Percentiles rank a stretch among this genome's conserved stretches.
These are phyloP conservation scores for Pseudogymnoascus sp. DNA, from an alignment of 2,329 filamentous ascomycete species.

Conservation along the genomic window DNA sequence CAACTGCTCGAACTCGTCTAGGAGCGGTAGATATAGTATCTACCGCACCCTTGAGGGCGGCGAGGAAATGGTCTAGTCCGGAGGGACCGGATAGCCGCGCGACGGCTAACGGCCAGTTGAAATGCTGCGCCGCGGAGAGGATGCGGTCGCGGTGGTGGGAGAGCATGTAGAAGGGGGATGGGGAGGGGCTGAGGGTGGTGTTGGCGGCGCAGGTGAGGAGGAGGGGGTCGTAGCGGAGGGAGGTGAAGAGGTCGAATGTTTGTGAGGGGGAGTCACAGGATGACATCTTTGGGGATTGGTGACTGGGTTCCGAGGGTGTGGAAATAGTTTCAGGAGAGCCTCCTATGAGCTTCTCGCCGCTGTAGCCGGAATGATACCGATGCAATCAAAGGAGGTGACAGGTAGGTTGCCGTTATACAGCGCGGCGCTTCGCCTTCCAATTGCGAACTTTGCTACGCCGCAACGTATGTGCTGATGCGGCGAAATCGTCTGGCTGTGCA, in stretches of 20 bases:
- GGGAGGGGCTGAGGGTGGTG: slow-evolving; percentile 23
- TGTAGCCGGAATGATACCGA: neutral
- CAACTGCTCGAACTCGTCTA: slow-evolving; percentile 49
- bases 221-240: slow-evolving; percentile 62
- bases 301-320: neutral
- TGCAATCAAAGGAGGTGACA: neutral
- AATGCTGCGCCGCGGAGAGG: slow-evolving; percentile 54
- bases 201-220: slow-evolving; percentile 38
- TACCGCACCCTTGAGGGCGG: slow-evolving; percentile 32
- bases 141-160: slow-evolving; percentile 73
- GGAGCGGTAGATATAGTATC: slow-evolving; percentile 30
- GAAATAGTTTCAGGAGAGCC: neutral
- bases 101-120: slow-evolving; percentile 46
- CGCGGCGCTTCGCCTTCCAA: neutral
- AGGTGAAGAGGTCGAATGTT: slow-evolving; percentile 60
- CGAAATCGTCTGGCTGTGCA: neutral
- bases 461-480: neutral
- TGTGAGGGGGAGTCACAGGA: slow-evolving; percentile 8
- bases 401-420: neutral
- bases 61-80: slow-evolving; percentile 40
- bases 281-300: neutral
- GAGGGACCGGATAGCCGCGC: slow-evolving; percentile 39
- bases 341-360: neutral
- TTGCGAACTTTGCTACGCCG: neutral
- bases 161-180: slow-evolving; percentile 71